Evolutionary conservation across 352 stramenopile genomes (phyloP).

Genomic region (Phytophthora citricola): DNA sequence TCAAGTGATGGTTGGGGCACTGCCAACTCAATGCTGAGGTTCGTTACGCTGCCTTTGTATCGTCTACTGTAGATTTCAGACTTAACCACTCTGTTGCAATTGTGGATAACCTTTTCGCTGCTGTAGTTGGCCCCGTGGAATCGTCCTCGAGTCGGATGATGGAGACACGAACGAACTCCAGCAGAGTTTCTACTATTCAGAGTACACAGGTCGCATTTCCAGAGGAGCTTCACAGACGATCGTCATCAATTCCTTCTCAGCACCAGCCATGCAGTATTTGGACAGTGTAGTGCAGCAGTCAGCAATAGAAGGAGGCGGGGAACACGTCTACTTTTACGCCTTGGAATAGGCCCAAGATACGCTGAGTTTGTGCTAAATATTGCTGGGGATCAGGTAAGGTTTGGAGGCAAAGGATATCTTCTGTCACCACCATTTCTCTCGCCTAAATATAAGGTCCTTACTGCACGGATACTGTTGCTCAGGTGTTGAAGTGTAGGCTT

Average conservation of each 20-base stretch:
- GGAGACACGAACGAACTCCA: slow-evolving; percentile 39
- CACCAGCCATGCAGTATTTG: slow-evolving; percentile 64
- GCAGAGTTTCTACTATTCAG: slow-evolving; percentile 57
- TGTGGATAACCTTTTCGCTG: slow-evolving; percentile 6
- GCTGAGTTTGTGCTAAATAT: slow-evolving; percentile 3
- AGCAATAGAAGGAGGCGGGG: slow-evolving; percentile 23
- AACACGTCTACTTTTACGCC: slow-evolving; percentile 36
- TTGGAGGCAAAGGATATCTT: neutral
- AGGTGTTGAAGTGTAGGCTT: slow-evolving; percentile 4
- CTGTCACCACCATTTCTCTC: neutral
- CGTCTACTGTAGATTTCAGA: neutral
- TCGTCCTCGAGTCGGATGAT: slow-evolving; percentile 52
- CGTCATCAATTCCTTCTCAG: slow-evolving; percentile 55
- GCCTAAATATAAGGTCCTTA: neutral
- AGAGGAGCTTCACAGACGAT: slow-evolving; percentile 28
- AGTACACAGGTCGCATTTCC: slow-evolving; percentile 72
- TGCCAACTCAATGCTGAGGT: slow-evolving; percentile 65
- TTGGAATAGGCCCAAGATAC: slow-evolving; percentile 24
- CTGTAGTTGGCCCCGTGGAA: slow-evolving; percentile 62
- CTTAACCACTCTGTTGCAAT: neutral
- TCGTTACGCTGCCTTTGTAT: neutral
- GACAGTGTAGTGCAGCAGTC: slow-evolving; percentile 57
- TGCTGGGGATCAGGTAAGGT: slow-evolving; percentile 9
- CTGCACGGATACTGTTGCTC: slow-evolving; percentile 5
- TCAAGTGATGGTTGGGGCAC: slow-evolving; percentile 60